These are phyloP conservation scores for Albophoma yamanashiensis DNA, from an alignment of 2,329 filamentous ascomycete species.

Conservation along the genomic window DNA sequence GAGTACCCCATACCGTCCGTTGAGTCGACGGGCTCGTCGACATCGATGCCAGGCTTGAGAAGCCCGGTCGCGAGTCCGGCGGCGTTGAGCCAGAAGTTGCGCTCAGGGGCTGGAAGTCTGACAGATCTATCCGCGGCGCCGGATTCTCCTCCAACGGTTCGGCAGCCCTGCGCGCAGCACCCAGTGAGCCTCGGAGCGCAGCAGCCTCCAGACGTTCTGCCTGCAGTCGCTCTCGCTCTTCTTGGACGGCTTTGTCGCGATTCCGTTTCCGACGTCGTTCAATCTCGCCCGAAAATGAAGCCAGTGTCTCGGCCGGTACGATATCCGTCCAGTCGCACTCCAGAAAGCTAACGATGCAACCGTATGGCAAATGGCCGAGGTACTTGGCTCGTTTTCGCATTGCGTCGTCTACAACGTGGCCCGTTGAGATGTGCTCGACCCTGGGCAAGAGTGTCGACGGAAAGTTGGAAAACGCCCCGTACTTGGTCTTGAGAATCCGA, in stretches of 20 bases:
- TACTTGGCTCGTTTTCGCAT: conserved; percentile 79
- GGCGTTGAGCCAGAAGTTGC: conserved; percentile 40
- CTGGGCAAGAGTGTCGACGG: conserved; percentile 78
- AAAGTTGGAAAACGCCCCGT: conserved; percentile 71
- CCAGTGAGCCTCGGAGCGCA: conserved; percentile 44
- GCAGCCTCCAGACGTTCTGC: conserved; percentile 73
- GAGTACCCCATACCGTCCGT: conserved; percentile 90
- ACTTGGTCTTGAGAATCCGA: conserved; percentile 80
- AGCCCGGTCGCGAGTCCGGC: conserved; percentile 48
- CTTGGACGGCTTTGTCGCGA: conserved; percentile 70
- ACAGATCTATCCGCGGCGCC: conserved; percentile 33
- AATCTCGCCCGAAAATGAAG: conserved; percentile 65
- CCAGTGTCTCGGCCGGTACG: conserved; percentile 64
- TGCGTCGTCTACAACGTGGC: conserved; percentile 78
- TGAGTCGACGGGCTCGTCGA: conserved; percentile 69
- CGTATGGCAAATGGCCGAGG: conserved; percentile 72
- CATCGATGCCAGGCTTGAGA: conserved; percentile 61
- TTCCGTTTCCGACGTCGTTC: conserved; percentile 67
- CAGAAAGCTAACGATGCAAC: conserved; percentile 83
- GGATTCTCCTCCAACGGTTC: conserved; percentile 27
- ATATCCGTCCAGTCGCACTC: conserved; percentile 96
- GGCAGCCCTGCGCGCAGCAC: conserved; percentile 26
- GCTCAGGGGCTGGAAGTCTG: conserved; percentile 56
- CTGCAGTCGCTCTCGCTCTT: conserved; percentile 74
- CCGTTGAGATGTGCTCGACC: conserved; percentile 81